A percentile compares a stretch with the other conserved stretches of the same genome.
phyloP scores from a whole-genome alignment of 495 filamentous ascomycete genomes.

The Astrothelium subdiscretum region DNA sequence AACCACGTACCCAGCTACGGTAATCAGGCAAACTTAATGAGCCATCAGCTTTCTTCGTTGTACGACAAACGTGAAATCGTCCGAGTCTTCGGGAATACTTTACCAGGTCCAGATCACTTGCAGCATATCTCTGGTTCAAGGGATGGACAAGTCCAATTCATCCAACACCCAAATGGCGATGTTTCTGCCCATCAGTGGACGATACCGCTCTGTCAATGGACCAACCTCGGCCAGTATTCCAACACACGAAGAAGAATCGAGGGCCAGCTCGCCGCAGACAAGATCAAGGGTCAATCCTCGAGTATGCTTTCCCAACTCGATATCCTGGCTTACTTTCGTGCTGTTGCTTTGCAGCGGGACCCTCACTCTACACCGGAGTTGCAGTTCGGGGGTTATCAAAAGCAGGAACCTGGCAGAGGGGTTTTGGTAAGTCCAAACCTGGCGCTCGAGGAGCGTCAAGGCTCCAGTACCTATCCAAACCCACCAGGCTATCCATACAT shows the following conservation, averaged over 20 bases:
- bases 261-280: constrained; percentile 25
- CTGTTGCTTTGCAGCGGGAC: constrained; percentile 23
- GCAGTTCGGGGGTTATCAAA: background rate
- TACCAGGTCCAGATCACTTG: constrained; percentile 23
- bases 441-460: background rate
- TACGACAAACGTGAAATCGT: constrained; percentile 14
- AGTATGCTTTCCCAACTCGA: constrained; percentile 18
- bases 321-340: constrained; percentile 26
- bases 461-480: background rate
- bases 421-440: background rate
- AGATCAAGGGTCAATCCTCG: constrained; percentile 20
- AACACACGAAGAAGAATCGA: constrained; percentile 26
- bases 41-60: background rate
- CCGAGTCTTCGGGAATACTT: constrained; percentile 21
- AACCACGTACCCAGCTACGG: background rate
- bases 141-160: constrained; percentile 26
- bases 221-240: constrained; percentile 27
- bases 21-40: background rate
- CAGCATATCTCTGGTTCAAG: constrained; percentile 15
- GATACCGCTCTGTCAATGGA: constrained; percentile 18
- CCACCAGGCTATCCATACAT: background rate
- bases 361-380: background rate
- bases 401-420: background rate
- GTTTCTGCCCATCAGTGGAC: constrained; percentile 32
- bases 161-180: constrained; percentile 29